Conservation (phyloP, 2,329 filamentous ascomycete genomes). For the Aspergillus nomiae region DNA sequence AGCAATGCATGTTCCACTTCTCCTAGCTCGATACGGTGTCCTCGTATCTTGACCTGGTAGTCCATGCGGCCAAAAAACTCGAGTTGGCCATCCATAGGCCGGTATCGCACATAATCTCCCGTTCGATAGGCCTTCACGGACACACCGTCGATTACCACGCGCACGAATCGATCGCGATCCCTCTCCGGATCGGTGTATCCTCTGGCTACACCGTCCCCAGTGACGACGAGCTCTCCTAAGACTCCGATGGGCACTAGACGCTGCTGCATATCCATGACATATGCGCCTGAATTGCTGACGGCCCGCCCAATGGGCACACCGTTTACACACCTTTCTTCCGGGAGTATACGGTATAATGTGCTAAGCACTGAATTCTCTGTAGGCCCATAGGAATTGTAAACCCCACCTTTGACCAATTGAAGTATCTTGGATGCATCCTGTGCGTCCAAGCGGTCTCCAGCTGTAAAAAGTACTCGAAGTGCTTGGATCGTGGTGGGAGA, state of each 20-base stretch:
- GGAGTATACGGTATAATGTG: not conserved
- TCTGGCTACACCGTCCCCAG: not conserved
- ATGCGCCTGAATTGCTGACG: not conserved
- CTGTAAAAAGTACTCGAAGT: not conserved
- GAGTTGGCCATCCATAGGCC: no score
- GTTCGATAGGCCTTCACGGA: slow-evolving; percentile 2
- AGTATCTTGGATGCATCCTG: not conserved
- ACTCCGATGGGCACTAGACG: not conserved
- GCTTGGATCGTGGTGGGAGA: not conserved
- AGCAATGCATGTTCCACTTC: not conserved
- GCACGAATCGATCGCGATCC: not conserved
- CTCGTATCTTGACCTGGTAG: not conserved
- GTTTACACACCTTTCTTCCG: no score
- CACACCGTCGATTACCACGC: not conserved
- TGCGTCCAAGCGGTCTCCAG: not conserved
- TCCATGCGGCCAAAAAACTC: not conserved
- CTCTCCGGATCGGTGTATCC: not conserved
- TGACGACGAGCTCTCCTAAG: slow-evolving; percentile 5
- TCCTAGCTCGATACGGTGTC: not conserved
- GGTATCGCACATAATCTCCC: slow-evolving; percentile 2
- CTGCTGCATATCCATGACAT: not conserved
- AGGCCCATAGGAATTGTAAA: slow-evolving; percentile 4
- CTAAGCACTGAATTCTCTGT: slow-evolving; percentile 4
- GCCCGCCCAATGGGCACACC: not conserved
- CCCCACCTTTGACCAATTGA: not conserved